These are phyloP conservation scores for Coelastrella sp. DNA, from an alignment of 139 green algal genomes.

Conservation along the genomic window DNA sequence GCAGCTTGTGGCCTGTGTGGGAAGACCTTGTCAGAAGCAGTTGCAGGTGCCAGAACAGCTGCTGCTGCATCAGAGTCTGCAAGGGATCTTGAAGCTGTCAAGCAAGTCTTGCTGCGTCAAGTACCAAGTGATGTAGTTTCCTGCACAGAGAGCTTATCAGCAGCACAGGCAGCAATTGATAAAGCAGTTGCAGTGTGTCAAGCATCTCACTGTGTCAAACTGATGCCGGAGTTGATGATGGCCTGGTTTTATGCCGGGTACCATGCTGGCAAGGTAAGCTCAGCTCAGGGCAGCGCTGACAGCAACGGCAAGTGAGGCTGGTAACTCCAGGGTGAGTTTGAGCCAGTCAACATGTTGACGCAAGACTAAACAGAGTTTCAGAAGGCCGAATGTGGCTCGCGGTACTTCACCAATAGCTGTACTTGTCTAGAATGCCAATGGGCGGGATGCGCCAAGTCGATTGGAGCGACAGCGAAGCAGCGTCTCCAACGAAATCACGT, in stretches of 20 bases:
- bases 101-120: not conserved
- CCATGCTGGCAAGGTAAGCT: conserved; percentile 8
- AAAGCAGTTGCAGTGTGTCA: conserved; percentile 16
- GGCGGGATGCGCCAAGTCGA: not conserved
- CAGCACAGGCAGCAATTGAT: not conserved
- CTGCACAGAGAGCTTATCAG: not conserved
- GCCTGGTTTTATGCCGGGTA: conserved; percentile 38
- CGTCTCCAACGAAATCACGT: not conserved
- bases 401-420: not conserved
- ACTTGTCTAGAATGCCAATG: not conserved
- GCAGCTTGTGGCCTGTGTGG: conserved; percentile 6
- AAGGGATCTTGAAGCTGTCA: not conserved
- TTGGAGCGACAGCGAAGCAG: not conserved
- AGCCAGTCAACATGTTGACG: not conserved
- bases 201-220: not conserved
- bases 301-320: conserved; percentile 1
- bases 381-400: not conserved
- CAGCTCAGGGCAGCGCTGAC: not conserved
- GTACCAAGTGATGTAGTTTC: not conserved
- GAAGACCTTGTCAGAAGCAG: not conserved
- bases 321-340: not conserved
- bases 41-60: not conserved
- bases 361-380: not conserved
- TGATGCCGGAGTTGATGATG: conserved; percentile 33
- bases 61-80: not conserved